phyloP scores from a whole-genome alignment of 805 yeast species.

The Saccharomycopsis schoenii region DNA sequence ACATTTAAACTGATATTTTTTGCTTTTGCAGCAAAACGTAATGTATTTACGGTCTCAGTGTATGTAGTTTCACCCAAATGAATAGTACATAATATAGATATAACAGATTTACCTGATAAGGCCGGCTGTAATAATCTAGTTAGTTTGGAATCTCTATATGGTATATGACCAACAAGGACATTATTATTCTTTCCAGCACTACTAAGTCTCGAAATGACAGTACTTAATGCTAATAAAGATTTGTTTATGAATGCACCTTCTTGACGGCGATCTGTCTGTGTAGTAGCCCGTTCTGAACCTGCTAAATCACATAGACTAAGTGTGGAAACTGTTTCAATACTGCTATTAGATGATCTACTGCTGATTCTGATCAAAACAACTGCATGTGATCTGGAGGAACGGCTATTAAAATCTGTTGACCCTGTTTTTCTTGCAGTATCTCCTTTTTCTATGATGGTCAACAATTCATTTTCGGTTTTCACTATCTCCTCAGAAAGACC shows the following conservation, averaged over 20 bases:
- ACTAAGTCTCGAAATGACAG: conserved; percentile 79
- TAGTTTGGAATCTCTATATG: conserved; percentile 87
- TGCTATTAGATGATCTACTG: conserved; percentile 32
- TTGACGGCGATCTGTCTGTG: conserved; percentile 60
- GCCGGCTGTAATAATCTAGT: conserved; percentile 90
- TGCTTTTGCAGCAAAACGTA: conserved; percentile 89
- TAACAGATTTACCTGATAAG: conserved; percentile 74
- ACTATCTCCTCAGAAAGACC: conserved; percentile 64
- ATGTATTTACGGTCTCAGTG: conserved; percentile 78
- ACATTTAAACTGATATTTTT: conserved; percentile 73
- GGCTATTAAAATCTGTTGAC: conserved; percentile 79
- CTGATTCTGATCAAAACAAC: conserved; percentile 61
- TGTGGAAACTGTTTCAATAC: conserved; percentile 39
- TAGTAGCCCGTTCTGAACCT: conserved; percentile 84
- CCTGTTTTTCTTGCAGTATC: conserved; percentile 71
- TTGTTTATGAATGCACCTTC: conserved; percentile 93
- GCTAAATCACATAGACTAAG: conserved; percentile 90
- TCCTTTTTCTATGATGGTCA: conserved; percentile 53
- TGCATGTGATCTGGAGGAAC: conserved; percentile 89
- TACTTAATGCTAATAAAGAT: conserved; percentile 79
- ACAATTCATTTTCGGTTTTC: conserved; percentile 45
- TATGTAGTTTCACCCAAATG: conserved; percentile 50
- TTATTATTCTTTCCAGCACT: conserved; percentile 23
- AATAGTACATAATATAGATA: conserved; percentile 80
- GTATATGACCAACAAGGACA: conserved; percentile 50